Conservation (phyloP, 257 asterid genomes). For the Euphrasia confusa region DNA sequence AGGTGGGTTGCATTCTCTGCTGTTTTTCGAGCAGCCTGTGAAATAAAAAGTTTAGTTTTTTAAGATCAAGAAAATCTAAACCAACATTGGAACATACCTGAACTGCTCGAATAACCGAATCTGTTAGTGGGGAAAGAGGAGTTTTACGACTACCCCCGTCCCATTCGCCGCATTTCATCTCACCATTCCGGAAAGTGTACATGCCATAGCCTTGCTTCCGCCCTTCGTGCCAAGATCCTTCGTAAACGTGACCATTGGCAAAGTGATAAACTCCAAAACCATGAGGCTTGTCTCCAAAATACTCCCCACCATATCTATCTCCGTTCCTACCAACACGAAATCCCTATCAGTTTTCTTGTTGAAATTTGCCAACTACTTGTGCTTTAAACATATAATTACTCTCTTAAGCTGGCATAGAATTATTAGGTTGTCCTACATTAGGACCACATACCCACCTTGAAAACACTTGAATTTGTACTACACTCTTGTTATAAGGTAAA, state of each 20-base stretch:
- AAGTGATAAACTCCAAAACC: constrained; percentile 86
- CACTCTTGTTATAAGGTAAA: constrained; percentile 2
- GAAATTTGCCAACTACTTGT: constrained; percentile 17
- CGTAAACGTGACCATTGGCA: constrained; percentile 77
- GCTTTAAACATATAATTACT: constrained; percentile 13
- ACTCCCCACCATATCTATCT: constrained; percentile 79
- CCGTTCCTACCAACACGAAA: constrained; percentile 53
- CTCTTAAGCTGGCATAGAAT: constrained; percentile 16
- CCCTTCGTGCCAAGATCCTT: constrained; percentile 98
- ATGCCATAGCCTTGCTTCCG: constrained; percentile 78
- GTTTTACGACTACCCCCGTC: constrained; percentile 53
- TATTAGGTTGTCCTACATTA: constrained; percentile 24
- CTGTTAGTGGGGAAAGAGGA: constrained; percentile 35
- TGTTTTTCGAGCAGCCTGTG: constrained; percentile 67
- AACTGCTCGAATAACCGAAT: constrained; percentile 57
- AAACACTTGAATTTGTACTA: constrained; percentile 19
- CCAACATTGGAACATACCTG: constrained; percentile 34
- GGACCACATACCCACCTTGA: constrained; percentile 24
- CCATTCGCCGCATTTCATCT: constrained; percentile 73
- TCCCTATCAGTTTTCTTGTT: not conserved
- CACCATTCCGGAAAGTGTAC: constrained; percentile 66
- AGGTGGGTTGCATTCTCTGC: constrained; percentile 57
- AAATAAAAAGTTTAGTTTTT: no score
- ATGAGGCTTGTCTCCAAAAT: constrained; percentile 77
- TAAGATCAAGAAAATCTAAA: no score